Conservation (phyloP, 352 stramenopile genomes). For the Phytopythium oedochilum region DNA sequence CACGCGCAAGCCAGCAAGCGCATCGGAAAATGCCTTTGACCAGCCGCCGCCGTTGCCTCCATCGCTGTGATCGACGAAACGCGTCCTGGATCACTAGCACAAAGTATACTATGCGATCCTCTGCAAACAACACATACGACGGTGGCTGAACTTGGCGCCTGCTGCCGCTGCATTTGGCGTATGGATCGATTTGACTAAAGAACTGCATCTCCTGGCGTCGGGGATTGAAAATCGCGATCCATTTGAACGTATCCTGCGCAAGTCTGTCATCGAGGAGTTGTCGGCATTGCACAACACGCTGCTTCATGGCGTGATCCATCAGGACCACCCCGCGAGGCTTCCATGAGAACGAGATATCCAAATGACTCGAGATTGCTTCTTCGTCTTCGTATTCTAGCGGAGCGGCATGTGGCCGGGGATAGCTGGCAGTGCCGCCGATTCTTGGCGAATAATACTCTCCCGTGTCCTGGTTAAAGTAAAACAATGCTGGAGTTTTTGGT, state of each 20-base stretch:
- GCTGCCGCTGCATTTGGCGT: constrained; percentile 8
- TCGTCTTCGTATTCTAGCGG: constrained; percentile 59
- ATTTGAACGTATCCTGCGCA: constrained; percentile 32
- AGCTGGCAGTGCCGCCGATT: constrained; percentile 1
- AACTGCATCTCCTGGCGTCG: constrained; percentile 54
- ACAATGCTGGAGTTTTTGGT: constrained; percentile 8
- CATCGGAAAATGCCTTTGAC: constrained; percentile 31
- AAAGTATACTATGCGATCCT: constrained; percentile 55
- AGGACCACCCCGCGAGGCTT: not conserved
- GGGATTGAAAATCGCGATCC: constrained; percentile 54
- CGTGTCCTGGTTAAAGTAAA: constrained; percentile 71
- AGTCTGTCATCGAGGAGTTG: constrained; percentile 13
- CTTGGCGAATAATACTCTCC: constrained; percentile 19
- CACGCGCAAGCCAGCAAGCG: constrained; percentile 15
- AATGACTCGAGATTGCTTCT: constrained; percentile 17
- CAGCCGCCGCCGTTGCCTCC: constrained; percentile 14
- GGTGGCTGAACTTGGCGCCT: constrained; percentile 16
- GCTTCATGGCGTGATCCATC: constrained; percentile 17
- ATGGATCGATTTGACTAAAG: constrained; percentile 27
- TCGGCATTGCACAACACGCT: constrained; percentile 15
- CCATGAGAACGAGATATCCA: not conserved
- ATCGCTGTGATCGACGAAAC: constrained; percentile 28
- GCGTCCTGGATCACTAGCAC: constrained; percentile 68
- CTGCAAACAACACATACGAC: constrained; percentile 49
- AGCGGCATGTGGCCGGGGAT: not conserved